These are phyloP conservation scores for Monosporascus sp. DNA, from an alignment of 2,329 filamentous ascomycete genomes.

Conservation along the genomic window DNA sequence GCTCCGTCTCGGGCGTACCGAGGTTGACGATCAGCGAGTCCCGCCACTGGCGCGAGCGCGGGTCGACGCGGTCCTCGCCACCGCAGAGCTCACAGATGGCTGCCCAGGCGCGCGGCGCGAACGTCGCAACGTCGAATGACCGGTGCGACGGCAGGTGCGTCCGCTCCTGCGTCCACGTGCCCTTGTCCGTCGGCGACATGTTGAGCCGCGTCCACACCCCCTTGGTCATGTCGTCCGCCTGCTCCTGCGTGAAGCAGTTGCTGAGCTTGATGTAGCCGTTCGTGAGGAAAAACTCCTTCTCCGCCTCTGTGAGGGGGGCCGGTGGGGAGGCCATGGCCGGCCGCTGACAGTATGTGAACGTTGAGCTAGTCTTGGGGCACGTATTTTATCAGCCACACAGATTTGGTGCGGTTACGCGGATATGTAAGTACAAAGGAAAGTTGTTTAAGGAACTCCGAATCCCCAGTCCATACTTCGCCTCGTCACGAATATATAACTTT, in stretches of 20 bases:
- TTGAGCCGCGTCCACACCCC: conserved; percentile 61
- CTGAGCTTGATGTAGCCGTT: conserved; percentile 51
- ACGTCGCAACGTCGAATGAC: conserved; percentile 45
- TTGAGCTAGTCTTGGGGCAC: no score
- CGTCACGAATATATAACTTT: no score
- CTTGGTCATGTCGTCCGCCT: conserved; percentile 26
- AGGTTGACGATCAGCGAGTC: conserved; percentile 68
- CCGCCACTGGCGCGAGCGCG: conserved; percentile 51
- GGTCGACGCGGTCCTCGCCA: conserved; percentile 50
- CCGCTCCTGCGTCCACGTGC: conserved; percentile 58
- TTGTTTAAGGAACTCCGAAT: no score
- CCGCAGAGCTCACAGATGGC: conserved; percentile 63
- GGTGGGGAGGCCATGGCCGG: conserved; percentile 20
- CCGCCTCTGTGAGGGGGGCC: conserved; percentile 21
- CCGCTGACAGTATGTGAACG: no score
- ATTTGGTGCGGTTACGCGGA: no score
- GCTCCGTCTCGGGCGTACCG: conserved; percentile 49
- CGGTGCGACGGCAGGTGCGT: conserved; percentile 61
- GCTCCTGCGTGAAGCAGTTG: conserved; percentile 35
- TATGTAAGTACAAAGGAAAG: no score
- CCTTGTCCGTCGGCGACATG: conserved; percentile 57
- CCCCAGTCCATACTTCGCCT: no score
- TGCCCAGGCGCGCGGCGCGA: conserved; percentile 61
- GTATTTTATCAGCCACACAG: no score
- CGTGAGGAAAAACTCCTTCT: conserved; percentile 43